A percentile compares a stretch with the other conserved stretches of the same genome.
Conservation (phyloP, 1,139 yeast genomes). For the Meyerozyma elateridarum region DNA sequence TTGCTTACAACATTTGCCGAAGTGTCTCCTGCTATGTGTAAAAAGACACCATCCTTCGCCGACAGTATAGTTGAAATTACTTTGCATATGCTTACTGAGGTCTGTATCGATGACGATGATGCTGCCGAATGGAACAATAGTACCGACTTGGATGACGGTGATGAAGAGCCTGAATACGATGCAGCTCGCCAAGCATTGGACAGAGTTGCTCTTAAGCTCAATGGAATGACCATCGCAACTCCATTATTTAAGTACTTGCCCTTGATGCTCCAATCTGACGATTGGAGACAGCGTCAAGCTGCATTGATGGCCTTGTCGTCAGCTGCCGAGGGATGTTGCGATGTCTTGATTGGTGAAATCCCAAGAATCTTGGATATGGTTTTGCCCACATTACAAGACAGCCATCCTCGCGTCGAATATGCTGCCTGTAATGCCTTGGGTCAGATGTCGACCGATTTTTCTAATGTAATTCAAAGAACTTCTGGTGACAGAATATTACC, state of each 20-base stretch:
- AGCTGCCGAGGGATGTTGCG: conserved; percentile 97
- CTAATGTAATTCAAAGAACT: conserved; percentile 79
- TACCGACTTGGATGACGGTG: conserved; percentile 74
- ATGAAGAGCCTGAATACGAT: conserved; percentile 81
- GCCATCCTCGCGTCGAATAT: conserved; percentile 91
- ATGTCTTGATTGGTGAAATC: conserved; percentile 76
- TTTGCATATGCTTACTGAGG: conserved; percentile 86
- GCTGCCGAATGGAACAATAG: conserved; percentile 85
- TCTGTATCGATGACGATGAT: conserved; percentile 82
- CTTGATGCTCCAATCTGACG: conserved; percentile 64
- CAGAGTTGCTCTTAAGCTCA: conserved; percentile 77
- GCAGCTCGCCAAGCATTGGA: conserved; percentile 94
- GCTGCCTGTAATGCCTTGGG: conserved; percentile 97
- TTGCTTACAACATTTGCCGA: conserved; percentile 86
- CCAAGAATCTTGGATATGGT: conserved; percentile 80
- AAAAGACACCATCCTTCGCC: conserved; percentile 68
- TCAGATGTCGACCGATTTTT: conserved; percentile 96
- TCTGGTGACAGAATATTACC: conserved; percentile 80
- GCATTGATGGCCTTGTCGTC: conserved; percentile 95
- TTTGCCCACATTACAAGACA: conserved; percentile 74
- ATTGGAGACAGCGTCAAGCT: conserved; percentile 96
- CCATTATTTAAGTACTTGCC: conserved; percentile 87
- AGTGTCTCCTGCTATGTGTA: conserved; percentile 94
- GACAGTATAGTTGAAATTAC: conserved; percentile 69
- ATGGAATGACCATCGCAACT: conserved; percentile 78